Percentiles rank a stretch among this genome's conserved stretches.
These are phyloP conservation scores for Aspergillus leporis DNA, from an alignment of 495 filamentous ascomycete genomes.

Conservation along the genomic window DNA sequence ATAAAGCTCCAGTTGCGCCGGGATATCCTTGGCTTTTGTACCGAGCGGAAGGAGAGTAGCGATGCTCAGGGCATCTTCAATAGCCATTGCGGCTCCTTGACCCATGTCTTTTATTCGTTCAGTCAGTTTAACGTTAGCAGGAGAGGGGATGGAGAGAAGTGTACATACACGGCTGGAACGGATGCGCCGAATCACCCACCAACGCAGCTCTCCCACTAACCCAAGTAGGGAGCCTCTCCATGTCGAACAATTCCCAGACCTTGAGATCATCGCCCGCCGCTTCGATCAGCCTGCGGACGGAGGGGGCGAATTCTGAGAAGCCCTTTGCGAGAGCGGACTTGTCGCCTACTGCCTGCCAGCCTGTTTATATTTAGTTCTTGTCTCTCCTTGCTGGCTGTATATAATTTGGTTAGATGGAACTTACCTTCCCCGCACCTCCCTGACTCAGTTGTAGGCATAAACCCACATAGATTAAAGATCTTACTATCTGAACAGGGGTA, in stretches of 20 bases:
- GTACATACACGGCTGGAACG: constrained; percentile 48
- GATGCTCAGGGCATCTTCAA: constrained; percentile 61
- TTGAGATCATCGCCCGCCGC: constrained; percentile 47
- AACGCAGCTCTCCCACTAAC: constrained; percentile 46
- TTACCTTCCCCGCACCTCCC: constrained; percentile 20
- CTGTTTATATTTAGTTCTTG: constrained; percentile 11
- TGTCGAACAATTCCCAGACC: constrained; percentile 61
- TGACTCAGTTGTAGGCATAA: constrained; percentile 24
- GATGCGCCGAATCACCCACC: constrained; percentile 63
- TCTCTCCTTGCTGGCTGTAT: neutral
- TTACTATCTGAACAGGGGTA: constrained; percentile 33
- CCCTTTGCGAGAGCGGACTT: constrained; percentile 41
- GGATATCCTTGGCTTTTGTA: constrained; percentile 39
- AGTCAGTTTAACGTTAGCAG: neutral
- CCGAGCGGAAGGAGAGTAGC: constrained; percentile 51
- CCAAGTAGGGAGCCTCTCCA: constrained; percentile 54
- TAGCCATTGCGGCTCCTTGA: constrained; percentile 56
- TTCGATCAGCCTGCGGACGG: constrained; percentile 38
- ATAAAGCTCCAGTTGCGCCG: constrained; percentile 53
- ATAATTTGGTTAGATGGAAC: neutral
- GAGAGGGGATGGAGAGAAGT: neutral
- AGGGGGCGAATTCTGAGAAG: constrained; percentile 47
- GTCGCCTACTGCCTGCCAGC: constrained; percentile 48
- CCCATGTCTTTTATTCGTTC: constrained; percentile 40
- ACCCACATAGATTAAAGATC: constrained; percentile 29